Evolutionary conservation across 78 protist genomes (phyloP), one percentile per base, ranked within the genome.

Genomic region (Bodo saltans): DNA sequence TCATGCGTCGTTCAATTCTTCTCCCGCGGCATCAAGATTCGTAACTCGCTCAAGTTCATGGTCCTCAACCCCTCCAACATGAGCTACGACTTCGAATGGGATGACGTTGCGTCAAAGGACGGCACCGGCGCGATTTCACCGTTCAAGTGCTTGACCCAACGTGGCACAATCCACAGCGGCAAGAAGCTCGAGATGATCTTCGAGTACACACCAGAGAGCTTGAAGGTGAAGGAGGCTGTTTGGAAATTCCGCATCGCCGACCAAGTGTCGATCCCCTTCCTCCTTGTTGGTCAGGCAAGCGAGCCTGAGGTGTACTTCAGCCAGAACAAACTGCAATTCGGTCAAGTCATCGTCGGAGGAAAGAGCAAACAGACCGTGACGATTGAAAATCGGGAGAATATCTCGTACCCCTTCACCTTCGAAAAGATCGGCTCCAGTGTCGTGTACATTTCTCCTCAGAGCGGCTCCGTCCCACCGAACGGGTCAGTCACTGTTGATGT

Each of bases 231-330:
- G n/a, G 96, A 93, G 84, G 35, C 88, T 29, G 53, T 86, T 84
- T 93, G 95, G 95, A 1, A n/a, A 40, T 88, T 93, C 85, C 4
- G 8, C 39, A 90, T 93, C 69, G 73, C 72, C 35, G 87, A 37
- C 4, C 86, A 75, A 21, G 35, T 83, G 79, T 25, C 37, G 35
- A 52, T 90, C 23, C 92, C 90, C 26, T 80, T 93, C 80, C 40
- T 93, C 41, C 70, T 93, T 35, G 92, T 87, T 23, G 96, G 96
- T 42, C 68, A 42, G n/a, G 85, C 88, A 8, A 0, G 0, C 0
- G 96, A 93, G 87, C 96, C 96, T 2, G 52, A 78, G 3, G 92
- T 93, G 30, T 0, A 23, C 72, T n/a, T 93, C 80, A 85, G 71
- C 78, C 53, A 35, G 68, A 71, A 84, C 26, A 53, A 35, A n/a